These are phyloP conservation scores for Pseudoturritis turrita DNA, from an alignment of 345 rosid species.

Conservation along the genomic window DNA sequence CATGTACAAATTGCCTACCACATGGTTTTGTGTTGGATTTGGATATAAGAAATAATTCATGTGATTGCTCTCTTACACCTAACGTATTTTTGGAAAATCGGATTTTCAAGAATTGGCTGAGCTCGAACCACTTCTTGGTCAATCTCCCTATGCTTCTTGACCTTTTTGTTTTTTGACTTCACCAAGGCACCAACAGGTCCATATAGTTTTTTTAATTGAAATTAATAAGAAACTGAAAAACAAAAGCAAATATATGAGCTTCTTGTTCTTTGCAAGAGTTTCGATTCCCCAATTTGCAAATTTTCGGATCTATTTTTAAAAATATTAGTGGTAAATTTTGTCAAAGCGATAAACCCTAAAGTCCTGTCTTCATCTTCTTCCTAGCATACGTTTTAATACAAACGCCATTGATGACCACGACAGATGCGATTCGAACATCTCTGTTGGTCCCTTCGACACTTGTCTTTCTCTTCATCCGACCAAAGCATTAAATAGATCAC, in stretches of 20 bases:
- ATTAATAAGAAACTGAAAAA: too few species aligned
- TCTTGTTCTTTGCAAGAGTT: not conserved
- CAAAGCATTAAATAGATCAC: not conserved
- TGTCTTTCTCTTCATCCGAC: not conserved
- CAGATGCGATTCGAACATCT: too few species aligned
- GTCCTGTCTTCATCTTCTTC: not conserved
- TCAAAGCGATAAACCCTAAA: not conserved
- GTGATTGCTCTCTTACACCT: too few species aligned
- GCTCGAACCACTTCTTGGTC: constrained; percentile 67
- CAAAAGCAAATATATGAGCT: too few species aligned
- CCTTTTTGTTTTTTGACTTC: too few species aligned
- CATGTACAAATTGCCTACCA: not conserved
- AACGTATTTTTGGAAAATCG: too few species aligned
- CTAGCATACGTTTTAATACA: not conserved
- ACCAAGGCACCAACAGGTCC: too few species aligned
- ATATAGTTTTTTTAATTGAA: not conserved
- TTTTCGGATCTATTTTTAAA: not conserved
- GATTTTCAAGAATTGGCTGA: constrained; percentile 28
- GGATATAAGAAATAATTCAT: too few species aligned
- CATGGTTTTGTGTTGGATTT: not conserved
- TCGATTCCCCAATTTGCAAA: not conserved
- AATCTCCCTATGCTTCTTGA: constrained; percentile 51
- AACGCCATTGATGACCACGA: not conserved
- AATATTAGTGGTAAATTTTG: not conserved
- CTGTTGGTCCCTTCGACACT: too few species aligned